A percentile compares a stretch with the other conserved stretches of the same genome.
These are phyloP conservation scores for Neurospora intermedia DNA, from an alignment of 495 filamentous ascomycete genomes.

Conservation along the genomic window DNA sequence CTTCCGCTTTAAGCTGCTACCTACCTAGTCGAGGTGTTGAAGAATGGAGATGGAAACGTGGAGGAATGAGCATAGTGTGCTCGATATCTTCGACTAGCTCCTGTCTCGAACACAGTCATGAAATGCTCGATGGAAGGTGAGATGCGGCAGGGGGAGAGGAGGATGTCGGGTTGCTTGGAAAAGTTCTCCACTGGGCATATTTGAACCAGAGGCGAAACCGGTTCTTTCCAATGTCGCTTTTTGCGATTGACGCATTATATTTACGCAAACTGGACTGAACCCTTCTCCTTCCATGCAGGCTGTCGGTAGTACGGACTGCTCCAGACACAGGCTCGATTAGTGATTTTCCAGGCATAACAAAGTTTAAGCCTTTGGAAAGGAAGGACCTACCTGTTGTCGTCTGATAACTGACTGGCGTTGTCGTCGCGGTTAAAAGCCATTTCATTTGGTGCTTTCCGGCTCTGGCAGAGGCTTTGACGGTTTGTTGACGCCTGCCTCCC, in stretches of 20 bases:
- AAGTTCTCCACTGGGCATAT: not conserved
- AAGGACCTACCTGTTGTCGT: not conserved
- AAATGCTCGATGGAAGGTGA: not conserved
- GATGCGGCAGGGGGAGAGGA: not conserved
- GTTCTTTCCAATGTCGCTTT: not conserved
- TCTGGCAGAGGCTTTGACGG: not conserved
- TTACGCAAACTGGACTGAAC: no score
- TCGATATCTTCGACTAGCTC: not conserved
- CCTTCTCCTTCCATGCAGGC: no score
- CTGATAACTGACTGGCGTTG: not conserved
- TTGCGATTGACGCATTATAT: no score
- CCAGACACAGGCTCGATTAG: not conserved
- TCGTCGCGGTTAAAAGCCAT: not conserved
- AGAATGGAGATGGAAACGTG: not conserved
- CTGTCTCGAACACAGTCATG: not conserved
- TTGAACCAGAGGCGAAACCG: no score
- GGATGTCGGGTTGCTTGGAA: not conserved
- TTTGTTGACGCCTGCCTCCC: no score
- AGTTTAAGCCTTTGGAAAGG: no score
- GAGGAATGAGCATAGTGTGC: not conserved
- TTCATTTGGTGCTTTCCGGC: no score
- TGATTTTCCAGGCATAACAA: no score
- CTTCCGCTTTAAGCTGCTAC: not conserved
- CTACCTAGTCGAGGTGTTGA: not conserved
- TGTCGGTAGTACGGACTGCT: not conserved